These are phyloP conservation scores for Colletotrichum sp. DNA, from an alignment of 2,329 filamentous ascomycete species.

Conservation along the genomic window DNA sequence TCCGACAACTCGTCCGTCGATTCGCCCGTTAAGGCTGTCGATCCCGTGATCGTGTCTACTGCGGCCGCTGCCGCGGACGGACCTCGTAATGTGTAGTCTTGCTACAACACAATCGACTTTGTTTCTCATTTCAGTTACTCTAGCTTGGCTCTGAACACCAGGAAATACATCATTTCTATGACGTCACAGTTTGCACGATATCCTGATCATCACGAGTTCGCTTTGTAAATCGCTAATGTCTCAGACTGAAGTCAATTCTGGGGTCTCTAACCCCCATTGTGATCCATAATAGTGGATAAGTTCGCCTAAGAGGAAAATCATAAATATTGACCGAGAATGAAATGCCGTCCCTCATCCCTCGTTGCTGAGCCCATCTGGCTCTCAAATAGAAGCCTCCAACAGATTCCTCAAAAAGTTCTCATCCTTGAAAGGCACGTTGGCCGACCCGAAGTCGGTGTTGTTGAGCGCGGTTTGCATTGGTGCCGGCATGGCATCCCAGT, in stretches of 20 bases:
- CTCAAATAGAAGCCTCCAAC: neutral
- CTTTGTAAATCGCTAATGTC: neutral
- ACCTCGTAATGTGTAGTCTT: neutral
- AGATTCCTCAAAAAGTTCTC: slow-evolving; percentile 24
- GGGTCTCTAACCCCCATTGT: neutral
- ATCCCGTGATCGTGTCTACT: neutral
- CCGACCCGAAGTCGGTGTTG: slow-evolving; percentile 42
- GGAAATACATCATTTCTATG: fast-evolving
- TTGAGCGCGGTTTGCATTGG: slow-evolving; percentile 37
- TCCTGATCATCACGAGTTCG: fast-evolving
- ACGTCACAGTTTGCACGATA: fast-evolving
- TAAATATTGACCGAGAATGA: neutral
- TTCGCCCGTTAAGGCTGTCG: neutral
- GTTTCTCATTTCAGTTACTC: fast-evolving
- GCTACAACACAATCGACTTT: fast-evolving
- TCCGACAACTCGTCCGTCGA: neutral
- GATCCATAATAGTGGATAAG: neutral
- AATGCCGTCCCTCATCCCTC: neutral
- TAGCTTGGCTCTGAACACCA: fast-evolving
- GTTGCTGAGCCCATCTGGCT: fast-evolving
- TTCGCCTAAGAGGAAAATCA: neutral
- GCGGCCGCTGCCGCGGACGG: neutral
- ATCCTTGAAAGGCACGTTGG: slow-evolving; percentile 44
- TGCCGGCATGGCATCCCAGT: slow-evolving; percentile 45
- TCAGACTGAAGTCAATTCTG: neutral